phyloP scores from a whole-genome alignment of 208 protist species.

The Ichthyophonus hoferi region DNA sequence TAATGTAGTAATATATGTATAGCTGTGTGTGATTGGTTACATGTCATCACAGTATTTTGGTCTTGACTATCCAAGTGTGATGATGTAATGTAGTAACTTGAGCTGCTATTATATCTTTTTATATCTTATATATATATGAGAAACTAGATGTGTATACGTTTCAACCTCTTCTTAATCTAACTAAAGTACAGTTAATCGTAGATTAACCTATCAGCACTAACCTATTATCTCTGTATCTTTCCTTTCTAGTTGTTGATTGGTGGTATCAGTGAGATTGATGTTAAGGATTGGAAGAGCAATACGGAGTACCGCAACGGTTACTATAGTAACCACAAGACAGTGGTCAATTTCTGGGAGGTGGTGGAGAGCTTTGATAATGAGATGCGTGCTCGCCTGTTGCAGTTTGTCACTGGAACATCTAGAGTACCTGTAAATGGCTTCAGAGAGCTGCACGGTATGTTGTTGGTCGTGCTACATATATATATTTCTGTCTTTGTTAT shows the following conservation, averaged over 20 bases:
- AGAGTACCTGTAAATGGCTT: conserved; percentile 54
- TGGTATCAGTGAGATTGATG: conserved; percentile 44
- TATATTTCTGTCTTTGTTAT: not conserved
- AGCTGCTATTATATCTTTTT: too few species aligned
- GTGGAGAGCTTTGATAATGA: conserved; percentile 38
- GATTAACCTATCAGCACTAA: too few species aligned
- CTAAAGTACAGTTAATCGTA: too few species aligned
- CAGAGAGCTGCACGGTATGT: conserved; percentile 48
- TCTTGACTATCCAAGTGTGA: too few species aligned
- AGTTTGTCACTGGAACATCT: conserved; percentile 57
- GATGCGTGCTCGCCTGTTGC: conserved; percentile 43
- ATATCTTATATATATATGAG: too few species aligned
- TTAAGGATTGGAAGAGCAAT: conserved; percentile 43
- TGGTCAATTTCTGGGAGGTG: conserved; percentile 46
- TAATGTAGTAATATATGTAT: too few species aligned
- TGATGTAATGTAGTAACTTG: too few species aligned
- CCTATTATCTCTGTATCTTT: too few species aligned
- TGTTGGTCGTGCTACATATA: not conserved
- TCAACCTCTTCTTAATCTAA: too few species aligned
- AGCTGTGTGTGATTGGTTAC: too few species aligned
- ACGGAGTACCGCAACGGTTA: conserved; percentile 49
- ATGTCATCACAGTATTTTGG: too few species aligned
- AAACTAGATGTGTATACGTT: too few species aligned
- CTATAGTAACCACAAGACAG: not conserved
- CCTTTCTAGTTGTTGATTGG: conserved; percentile 48